Evolutionary conservation across 768 basidiomycete species (phyloP), one percentile per base, ranked within the genome.

Genomic region (Rhodocollybia butyracea): DNA sequence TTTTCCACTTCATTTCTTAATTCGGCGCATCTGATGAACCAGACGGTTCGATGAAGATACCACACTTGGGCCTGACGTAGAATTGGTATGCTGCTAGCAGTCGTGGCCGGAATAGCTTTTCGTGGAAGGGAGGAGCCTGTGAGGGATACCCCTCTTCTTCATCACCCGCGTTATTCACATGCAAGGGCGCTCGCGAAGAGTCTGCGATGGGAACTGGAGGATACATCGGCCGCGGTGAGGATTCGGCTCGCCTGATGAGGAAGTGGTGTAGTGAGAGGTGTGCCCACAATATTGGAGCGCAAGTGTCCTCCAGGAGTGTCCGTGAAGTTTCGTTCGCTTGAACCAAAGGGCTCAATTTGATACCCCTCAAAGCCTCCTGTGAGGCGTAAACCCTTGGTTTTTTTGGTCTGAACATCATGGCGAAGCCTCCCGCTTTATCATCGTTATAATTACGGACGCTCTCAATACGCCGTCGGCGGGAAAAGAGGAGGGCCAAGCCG

Each of bases 1-100:
- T 42, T 57, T 21, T 60, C 56, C 26, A 60, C 51, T 47, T 60
- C 59, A n/a, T 34, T 46, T 29, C 56, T 52, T 21, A 57, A 31
- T 19, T 46, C 27, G n/a, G 55, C 38, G 15, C 21, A 43, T 56
- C 58, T 24, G 51, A 47, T 8, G 30, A n/a, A 1, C 34, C 22
- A 53, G 42, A 22, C n/a, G n/a, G n/a, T 52, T 53, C 51, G 26
- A 42, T n/a, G n/a, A n/a, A n/a, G n/a, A n/a, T n/a, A n/a, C n/a
- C n/a, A n/a, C n/a, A n/a, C n/a, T n/a, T 21, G 24, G 26, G 27
- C 27, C 22, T 8, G 27, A 10, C 0, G 26, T 13, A 13, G 27
- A 10, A 6, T 27, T n/a, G 36, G 26, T n/a, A 21, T 31, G 17
- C 15, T 38, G 32, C 26, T 7, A n/a, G 34, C 19, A 30, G 19